phyloP scores from a whole-genome alignment of 345 rosid species.

The Syzygium aromaticum region DNA sequence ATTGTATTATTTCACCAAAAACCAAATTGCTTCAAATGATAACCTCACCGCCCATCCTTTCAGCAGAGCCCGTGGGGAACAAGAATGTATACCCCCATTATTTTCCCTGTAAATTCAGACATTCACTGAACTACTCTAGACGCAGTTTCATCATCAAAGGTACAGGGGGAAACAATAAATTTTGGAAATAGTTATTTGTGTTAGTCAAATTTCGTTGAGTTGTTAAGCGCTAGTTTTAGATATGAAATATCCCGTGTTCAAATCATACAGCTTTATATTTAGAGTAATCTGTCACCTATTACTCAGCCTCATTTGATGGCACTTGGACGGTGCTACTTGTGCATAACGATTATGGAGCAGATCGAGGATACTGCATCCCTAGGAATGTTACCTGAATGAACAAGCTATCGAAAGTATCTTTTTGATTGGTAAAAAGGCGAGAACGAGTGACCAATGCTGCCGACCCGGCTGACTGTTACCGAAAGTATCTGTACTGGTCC shows the following conservation, averaged over 20 bases:
- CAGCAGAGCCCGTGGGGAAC: slow-evolving; percentile 14
- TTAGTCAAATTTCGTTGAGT: not conserved
- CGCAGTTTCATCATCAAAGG: not conserved
- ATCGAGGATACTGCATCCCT: not conserved
- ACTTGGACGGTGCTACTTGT: not conserved
- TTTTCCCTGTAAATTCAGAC: not conserved
- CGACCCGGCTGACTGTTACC: not conserved
- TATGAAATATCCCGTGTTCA: not conserved
- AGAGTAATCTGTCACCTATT: not conserved
- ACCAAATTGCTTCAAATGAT: slow-evolving; percentile 6
- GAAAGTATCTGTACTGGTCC: not conserved
- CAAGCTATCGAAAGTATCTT: not conserved
- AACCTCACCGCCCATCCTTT: slow-evolving; percentile 9
- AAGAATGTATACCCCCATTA: not conserved
- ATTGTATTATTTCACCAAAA: not conserved
- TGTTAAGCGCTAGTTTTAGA: not conserved
- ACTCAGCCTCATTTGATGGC: not conserved
- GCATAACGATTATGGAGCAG: not conserved
- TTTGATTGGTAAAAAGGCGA: not conserved
- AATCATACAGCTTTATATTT: not conserved
- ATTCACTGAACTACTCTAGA: not conserved
- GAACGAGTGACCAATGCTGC: not conserved
- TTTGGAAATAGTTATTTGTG: not conserved
- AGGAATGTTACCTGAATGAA: not conserved
- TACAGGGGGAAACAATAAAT: not conserved